phyloP scores from a whole-genome alignment of 768 basidiomycete species.

The Sporobolomyces phaffii region DNA sequence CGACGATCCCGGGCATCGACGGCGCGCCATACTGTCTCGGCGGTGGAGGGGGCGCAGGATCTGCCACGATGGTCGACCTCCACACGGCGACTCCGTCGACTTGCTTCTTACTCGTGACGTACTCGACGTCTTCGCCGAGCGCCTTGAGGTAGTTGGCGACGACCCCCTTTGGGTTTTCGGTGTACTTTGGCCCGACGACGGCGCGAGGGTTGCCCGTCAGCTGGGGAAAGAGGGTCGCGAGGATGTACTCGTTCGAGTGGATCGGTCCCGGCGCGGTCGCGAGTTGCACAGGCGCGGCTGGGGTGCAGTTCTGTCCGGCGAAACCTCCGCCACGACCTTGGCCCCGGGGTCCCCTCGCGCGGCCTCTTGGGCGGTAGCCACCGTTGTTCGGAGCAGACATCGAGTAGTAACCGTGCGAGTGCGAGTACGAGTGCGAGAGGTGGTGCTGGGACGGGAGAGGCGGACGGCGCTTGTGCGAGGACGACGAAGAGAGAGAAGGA shows the following conservation, averaged over 20 bases:
- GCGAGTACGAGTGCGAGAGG: background rate
- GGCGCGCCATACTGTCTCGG: constrained; percentile 2
- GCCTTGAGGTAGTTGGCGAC: constrained; percentile 25
- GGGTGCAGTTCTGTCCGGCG: background rate
- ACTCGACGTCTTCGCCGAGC: constrained; percentile 7
- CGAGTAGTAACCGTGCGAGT: no score
- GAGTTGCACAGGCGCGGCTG: background rate
- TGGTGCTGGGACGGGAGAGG: background rate
- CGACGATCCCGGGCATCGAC: constrained; percentile 17
- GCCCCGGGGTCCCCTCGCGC: background rate
- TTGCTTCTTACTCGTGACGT: background rate
- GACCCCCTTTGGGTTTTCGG: constrained; percentile 33
- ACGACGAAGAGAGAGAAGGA: background rate
- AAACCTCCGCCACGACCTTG: background rate
- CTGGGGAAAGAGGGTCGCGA: background rate
- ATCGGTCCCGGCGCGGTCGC: constrained; percentile 1
- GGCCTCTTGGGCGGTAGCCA: background rate
- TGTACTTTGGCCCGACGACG: constrained; percentile 1
- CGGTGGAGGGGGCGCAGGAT: constrained; percentile 23
- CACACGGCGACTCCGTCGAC: constrained; percentile 13
- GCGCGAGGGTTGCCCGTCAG: background rate
- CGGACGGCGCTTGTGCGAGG: background rate
- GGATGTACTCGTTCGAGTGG: constrained; percentile 2
- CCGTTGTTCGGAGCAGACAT: no score
- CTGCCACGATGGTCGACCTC: constrained; percentile 29